Conservation (phyloP, 805 yeast species). For the Saccharomycopsis vini region DNA sequence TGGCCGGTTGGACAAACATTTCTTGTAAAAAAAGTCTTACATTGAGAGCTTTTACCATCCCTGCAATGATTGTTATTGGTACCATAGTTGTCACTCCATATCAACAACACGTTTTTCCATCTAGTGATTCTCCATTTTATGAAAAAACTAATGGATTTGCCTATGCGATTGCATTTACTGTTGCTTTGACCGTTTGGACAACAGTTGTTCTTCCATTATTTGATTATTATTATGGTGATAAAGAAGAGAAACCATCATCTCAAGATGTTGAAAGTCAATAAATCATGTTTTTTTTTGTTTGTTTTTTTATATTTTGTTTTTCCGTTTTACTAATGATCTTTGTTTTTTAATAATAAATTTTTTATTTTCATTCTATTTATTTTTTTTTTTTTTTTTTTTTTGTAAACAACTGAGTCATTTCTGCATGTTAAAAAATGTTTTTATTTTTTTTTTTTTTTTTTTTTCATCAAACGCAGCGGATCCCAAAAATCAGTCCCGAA, state of each 20-base stretch:
- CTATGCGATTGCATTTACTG: neutral
- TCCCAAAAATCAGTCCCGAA: no score
- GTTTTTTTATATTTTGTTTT: no score
- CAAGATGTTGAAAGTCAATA: neutral
- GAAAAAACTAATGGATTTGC: conserved; percentile 22
- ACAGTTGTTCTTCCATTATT: neutral
- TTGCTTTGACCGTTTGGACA: neutral
- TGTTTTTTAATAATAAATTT: no score
- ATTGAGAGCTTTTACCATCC: conserved; percentile 24
- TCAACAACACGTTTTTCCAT: conserved; percentile 27
- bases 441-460: no score
- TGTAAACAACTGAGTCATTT: no score
- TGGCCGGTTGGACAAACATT: conserved; percentile 19
- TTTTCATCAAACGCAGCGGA: no score
- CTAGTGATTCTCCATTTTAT: conserved; percentile 27
- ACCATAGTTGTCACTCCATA: conserved; percentile 24
- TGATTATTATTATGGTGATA: neutral
- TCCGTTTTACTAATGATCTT: no score
- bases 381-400: no score
- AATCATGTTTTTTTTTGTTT: neutral
- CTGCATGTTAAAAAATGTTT: no score
- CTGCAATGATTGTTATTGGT: conserved; percentile 24
- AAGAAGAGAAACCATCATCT: neutral
- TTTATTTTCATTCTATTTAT: no score
- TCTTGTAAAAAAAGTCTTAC: conserved; percentile 21